Conservation (phyloP, 2,329 filamentous ascomycete genomes). For the Pseudonectria foliicola region DNA sequence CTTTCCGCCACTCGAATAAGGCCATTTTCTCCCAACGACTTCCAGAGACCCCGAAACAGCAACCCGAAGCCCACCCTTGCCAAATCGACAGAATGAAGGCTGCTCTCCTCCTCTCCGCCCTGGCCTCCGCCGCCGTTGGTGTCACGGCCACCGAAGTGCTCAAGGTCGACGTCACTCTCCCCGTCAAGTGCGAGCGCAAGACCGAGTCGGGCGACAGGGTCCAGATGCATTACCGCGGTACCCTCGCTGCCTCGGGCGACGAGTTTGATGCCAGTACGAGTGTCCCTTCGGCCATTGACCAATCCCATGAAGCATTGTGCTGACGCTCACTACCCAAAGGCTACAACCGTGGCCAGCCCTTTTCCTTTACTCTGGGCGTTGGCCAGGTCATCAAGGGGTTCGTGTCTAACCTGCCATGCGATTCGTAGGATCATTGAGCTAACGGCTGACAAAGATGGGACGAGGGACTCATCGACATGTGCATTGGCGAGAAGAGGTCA, state of each 20-base stretch:
- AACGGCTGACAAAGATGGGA: conserved; percentile 61
- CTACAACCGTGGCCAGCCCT: conserved; percentile 70
- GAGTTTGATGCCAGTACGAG: conserved; percentile 71
- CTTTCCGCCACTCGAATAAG: too few species aligned
- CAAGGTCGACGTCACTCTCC: conserved; percentile 68
- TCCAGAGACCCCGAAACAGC: conserved; percentile 8
- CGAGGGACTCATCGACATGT: conserved; percentile 84
- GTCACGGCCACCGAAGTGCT: conserved; percentile 54
- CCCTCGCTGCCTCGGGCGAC: conserved; percentile 62
- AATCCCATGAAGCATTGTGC: conserved; percentile 8
- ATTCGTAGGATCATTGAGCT: conserved; percentile 9
- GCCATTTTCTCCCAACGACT: not conserved
- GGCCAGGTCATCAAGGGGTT: conserved; percentile 87
- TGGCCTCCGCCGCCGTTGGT: conserved; percentile 45
- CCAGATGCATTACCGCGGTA: conserved; percentile 83
- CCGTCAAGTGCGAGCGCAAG: conserved; percentile 74
- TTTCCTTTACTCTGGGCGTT: conserved; percentile 70
- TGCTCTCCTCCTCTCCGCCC: conserved; percentile 40
- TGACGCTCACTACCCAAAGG: conserved; percentile 26
- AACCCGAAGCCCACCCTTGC: conserved; percentile 4
- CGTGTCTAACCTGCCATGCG: conserved; percentile 19
- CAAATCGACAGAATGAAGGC: conserved; percentile 38
- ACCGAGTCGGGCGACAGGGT: conserved; percentile 70
- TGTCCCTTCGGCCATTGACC: conserved; percentile 11
- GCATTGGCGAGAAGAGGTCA: conserved; percentile 80